A percentile compares a stretch with the other conserved stretches of the same genome.
These are phyloP conservation scores for Malus sylvestris DNA, from an alignment of 306 rosid species.

Conservation along the genomic window DNA sequence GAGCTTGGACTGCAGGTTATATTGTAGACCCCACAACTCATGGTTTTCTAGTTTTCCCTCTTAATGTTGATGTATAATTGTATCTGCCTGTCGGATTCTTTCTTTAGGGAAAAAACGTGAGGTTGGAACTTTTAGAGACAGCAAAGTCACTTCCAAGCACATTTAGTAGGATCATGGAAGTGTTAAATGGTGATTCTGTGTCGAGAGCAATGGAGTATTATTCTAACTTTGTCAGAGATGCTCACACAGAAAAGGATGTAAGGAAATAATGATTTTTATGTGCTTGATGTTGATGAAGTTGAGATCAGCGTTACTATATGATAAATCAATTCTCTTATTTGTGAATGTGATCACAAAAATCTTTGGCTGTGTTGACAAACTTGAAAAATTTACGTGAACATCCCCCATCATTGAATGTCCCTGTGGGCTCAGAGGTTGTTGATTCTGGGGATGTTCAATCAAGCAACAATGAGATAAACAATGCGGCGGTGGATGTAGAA, in stretches of 20 bases:
- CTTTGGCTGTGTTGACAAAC: slow-evolving; percentile 40
- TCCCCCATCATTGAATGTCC: slow-evolving; percentile 71
- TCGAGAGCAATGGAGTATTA: slow-evolving; percentile 73
- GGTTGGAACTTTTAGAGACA: slow-evolving; percentile 78
- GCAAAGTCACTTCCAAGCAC: slow-evolving; percentile 82
- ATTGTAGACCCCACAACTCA: slow-evolving; percentile 6
- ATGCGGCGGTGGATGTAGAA: slow-evolving; percentile 21
- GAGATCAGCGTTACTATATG: slow-evolving; percentile 10
- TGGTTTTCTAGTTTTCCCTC: neutral
- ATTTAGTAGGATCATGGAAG: slow-evolving; percentile 63
- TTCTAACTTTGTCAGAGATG: slow-evolving; percentile 74
- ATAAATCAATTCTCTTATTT: slow-evolving; percentile 18
- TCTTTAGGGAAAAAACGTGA: slow-evolving; percentile 71
- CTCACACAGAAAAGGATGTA: slow-evolving; percentile 78
- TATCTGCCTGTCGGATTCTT: slow-evolving; percentile 11
- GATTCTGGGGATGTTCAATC: slow-evolving; percentile 34
- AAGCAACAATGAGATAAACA: slow-evolving; percentile 35
- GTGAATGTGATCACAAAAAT: slow-evolving; percentile 40
- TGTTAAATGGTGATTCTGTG: slow-evolving; percentile 53
- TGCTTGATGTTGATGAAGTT: slow-evolving; percentile 2
- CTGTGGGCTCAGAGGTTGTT: slow-evolving; percentile 55
- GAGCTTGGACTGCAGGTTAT: slow-evolving; percentile 92
- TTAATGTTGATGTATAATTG: neutral
- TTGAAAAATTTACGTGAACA: slow-evolving; percentile 50
- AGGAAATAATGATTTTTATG: slow-evolving; percentile 23